Percentiles rank a stretch among this genome's conserved stretches.
Evolutionary conservation across 1,284 basidiomycete species (phyloP).

Genomic region (Termitomyces sp.): DNA sequence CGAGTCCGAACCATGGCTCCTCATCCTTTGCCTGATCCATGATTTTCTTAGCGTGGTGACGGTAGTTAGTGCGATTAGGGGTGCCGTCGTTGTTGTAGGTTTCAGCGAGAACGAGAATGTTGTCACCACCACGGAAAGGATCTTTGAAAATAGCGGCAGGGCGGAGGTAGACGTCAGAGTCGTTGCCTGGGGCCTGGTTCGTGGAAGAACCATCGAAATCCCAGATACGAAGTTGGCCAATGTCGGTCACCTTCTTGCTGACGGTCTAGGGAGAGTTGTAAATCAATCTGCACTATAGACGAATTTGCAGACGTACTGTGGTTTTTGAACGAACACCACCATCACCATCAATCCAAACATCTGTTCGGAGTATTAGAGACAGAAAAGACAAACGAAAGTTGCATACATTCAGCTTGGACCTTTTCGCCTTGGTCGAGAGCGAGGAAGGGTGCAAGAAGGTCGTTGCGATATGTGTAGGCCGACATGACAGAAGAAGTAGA

Average conservation of each 20-base stretch:
- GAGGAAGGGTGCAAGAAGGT: conserved; percentile 84
- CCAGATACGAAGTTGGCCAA: conserved; percentile 89
- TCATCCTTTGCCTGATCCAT: conserved; percentile 86
- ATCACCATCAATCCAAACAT: conserved; percentile 95
- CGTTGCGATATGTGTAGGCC: conserved; percentile 57
- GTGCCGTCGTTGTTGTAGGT: conserved; percentile 99
- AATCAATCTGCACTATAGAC: conserved; percentile 8
- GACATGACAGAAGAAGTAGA: conserved; percentile 3
- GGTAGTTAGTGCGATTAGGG: conserved; percentile 96
- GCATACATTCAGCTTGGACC: conserved; percentile 88
- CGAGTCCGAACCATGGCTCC: conserved; percentile 96
- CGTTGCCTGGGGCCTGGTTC: conserved; percentile 89
- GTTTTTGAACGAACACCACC: conserved; percentile 92
- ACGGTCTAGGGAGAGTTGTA: conserved; percentile 55
- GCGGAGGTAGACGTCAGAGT: conserved; percentile 98
- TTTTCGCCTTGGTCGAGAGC: conserved; percentile 81
- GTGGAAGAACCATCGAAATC: conserved; percentile 99
- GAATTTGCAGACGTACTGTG: conserved; percentile 48
- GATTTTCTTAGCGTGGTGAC: conserved; percentile 85
- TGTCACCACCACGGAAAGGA: conserved; percentile 98
- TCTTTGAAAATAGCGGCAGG: conserved; percentile 98
- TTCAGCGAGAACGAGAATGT: conserved; percentile 95
- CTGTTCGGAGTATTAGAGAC: conserved; percentile 38
- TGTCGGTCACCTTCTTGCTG: conserved; percentile 78
- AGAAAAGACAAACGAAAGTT: conserved; percentile 16